These are phyloP conservation scores for Auriculariales sp. DNA, from an alignment of 768 basidiomycete genomes.

Conservation along the genomic window DNA sequence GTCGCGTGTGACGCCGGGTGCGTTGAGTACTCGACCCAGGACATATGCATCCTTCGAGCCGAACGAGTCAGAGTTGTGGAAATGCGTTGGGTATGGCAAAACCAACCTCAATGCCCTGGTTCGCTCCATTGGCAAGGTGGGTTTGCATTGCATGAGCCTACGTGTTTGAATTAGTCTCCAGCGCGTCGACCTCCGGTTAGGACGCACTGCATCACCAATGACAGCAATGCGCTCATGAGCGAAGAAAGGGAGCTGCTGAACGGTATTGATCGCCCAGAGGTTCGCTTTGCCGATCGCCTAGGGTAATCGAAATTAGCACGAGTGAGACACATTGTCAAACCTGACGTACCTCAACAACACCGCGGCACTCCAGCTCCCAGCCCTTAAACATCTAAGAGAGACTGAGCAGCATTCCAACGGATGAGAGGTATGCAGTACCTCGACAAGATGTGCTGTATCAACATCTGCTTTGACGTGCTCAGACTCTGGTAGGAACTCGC, in stretches of 20 bases:
- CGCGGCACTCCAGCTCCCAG: neutral
- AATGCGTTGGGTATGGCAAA: neutral
- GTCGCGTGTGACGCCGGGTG: constrained; percentile 9
- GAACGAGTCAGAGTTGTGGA: neutral
- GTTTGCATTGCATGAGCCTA: constrained; percentile 34
- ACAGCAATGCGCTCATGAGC: constrained; percentile 26
- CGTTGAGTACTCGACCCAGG: constrained; percentile 16
- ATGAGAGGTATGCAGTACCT: neutral
- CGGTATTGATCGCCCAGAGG: constrained; percentile 28
- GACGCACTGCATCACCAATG: constrained; percentile 32
- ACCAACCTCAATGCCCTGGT: constrained; percentile 34
- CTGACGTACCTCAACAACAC: neutral
- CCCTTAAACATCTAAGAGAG: neutral
- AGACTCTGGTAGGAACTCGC: neutral
- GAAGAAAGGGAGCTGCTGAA: constrained; percentile 26
- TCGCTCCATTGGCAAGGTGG: constrained; percentile 32
- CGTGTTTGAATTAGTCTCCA: neutral
- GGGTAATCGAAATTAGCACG: neutral
- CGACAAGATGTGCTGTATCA: neutral
- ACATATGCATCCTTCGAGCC: constrained; percentile 15
- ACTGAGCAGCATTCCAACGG: neutral
- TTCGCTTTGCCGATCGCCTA: constrained; percentile 23
- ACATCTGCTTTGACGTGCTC: neutral
- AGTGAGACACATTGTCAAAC: neutral
- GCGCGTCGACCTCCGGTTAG: neutral